Evolutionary conservation across 2,329 filamentous ascomycete species (phyloP), one percentile per base, ranked within the genome.

Genomic region (Phialemoniopsis sp.): DNA sequence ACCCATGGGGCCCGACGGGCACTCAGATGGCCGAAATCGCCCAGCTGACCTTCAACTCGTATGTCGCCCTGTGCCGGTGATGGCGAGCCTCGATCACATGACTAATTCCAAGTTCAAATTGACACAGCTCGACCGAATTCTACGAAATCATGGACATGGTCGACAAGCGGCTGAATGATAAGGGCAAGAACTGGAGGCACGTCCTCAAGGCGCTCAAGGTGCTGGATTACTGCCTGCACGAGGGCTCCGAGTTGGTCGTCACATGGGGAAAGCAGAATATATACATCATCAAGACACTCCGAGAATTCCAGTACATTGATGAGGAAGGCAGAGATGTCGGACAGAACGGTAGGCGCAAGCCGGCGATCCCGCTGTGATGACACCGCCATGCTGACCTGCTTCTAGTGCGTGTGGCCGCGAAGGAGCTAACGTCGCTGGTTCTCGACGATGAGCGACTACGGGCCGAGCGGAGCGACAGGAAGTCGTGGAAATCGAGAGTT

Each of bases 131-230:
- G 29, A 91, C 86, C 65, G 93, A 97, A 63, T 98, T 98, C 70
- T 95, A 95, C 70, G 91, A 98, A 62, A 96, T 98, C 56, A 95
- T 98, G 85, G 93, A 98, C 63, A 98, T 98, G 89, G 75, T 98
- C 51, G 93, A 98, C 68, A 97, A 97, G 73, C 85, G 93, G 51
- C 72, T 98, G 57, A 98, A 98, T 56, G 93, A 98, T 66, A 97
- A 98, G 67, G 93, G 93, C 58, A 98, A 97, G 76, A 98, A 98
- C 63, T 98, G 93, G 93, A 84, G 93, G 54, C 93, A 98, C 62
- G 93, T 98, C 12, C 72, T 98, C 44, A 98, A 98, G 67, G 94
- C 93, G 32, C 73, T 98, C 51, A 98, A 98, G 63, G 93, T 98
- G 38, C 77, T 97, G 42, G 93, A 98, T 64, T 98, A 98, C 66